Base-by-base conservation (phyloP, 345 rosid species). In the Citrus maxima region DNA sequence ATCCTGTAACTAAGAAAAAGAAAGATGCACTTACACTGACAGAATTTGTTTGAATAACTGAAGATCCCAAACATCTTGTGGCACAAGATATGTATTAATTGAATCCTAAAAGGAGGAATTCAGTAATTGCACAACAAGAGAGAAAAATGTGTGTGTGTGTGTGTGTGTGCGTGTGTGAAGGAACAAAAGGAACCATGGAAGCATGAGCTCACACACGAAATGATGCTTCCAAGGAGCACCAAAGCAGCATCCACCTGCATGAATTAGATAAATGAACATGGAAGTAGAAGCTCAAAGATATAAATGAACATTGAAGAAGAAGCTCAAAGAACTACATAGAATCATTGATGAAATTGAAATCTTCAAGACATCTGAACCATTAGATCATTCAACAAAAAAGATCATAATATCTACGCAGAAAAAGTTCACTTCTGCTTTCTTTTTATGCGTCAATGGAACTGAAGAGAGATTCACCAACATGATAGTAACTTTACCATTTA, bases 61-160 rank as follows among this genome's bases (percentile, higher is more conserved):
- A 80, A 92, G 97, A 85, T 91, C 98, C 98, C 98, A 95, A 25
- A 90, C 82, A 85, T 95, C 98, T 83, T 89, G 95, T 77, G 95
- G 93, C 80, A 95, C 89, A 70, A 83, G 61, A 83, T 79, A 90
- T 59, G 82, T 65, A 75, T 77, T 88, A 60, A 82, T 72, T 70
- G 81, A 72, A 81, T 90, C 90, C 98, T 95, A 86, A 81, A 78
- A 71, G 55, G 80, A 62, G 32, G 59, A 42, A 19, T 58, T 58
- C 46, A 22, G 46, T 64, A 70, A 71, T 28, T 49, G 65, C 79
- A 66, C 22, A 80, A 74, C 34, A 80, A 54, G 71, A 9, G 46
- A 24, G 60, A 30, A 25, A 42, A 10, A 42, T 3, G 30, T 37
- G 22, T 18, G 66, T 42, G 42, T 37, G 40, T 38, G 42, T 38